A percentile compares a stretch with the other conserved stretches of the same genome.
Evolutionary conservation across 352 stramenopile genomes (phyloP).

Genomic region (Pythium aquatile): DNA sequence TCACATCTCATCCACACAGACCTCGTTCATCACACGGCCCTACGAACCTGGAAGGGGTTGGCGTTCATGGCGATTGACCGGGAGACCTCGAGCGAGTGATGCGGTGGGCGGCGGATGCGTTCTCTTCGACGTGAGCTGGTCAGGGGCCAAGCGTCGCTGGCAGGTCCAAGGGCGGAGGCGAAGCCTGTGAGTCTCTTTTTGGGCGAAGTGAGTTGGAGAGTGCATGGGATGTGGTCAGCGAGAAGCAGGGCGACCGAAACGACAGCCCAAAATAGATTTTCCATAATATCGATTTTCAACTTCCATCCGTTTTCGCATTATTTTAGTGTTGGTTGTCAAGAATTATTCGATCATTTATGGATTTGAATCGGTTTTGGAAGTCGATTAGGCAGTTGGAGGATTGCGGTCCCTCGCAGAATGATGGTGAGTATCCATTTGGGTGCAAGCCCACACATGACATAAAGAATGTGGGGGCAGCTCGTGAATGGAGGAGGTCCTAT

Average conservation of each 20-base stretch:
- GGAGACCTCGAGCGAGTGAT: not conserved
- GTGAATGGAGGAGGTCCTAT: not conserved
- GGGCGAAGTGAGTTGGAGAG: constrained; percentile 9
- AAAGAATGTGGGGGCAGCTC: not conserved
- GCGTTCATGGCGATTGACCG: constrained; percentile 21
- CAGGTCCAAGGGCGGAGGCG: not conserved
- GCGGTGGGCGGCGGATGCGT: not conserved
- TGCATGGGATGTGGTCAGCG: constrained; percentile 25
- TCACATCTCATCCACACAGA: too few relatives aligned
- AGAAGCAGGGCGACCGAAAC: constrained; percentile 24
- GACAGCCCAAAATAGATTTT: constrained; percentile 20
- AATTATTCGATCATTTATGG: not conserved
- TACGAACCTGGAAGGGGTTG: constrained; percentile 30
- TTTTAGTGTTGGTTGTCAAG: not conserved
- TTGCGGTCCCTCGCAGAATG: constrained; percentile 2
- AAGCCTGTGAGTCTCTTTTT: constrained; percentile 5
- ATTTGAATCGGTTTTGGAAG: not conserved
- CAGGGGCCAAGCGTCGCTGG: constrained; percentile 2
- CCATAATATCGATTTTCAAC: not conserved
- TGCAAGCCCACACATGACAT: not conserved
- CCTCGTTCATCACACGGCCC: not conserved
- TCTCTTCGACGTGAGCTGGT: not conserved
- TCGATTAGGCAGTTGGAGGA: not conserved
- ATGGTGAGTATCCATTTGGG: not conserved
- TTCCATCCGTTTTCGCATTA: not conserved